Percentiles rank a stretch among this genome's conserved stretches.
Evolutionary conservation across 257 asterid genomes (phyloP).

Genomic region (Cynanchum wilfordii): DNA sequence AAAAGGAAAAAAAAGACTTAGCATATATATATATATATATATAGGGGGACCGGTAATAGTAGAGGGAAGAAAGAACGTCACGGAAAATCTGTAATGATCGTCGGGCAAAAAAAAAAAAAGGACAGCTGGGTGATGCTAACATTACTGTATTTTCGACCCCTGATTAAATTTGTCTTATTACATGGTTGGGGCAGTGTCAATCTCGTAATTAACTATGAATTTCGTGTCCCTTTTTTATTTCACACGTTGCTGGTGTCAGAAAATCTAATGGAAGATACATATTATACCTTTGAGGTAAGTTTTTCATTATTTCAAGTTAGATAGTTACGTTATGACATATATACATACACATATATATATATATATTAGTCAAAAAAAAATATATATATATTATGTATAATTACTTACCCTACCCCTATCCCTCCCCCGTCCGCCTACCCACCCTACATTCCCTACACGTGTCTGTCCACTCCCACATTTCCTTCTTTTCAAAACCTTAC

Average conservation of each 20-base stretch:
- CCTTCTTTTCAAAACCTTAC: neutral
- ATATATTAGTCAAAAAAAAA: too few species aligned
- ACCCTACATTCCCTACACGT: conserved; percentile 9
- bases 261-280: conserved; percentile 72
- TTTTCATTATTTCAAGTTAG: conserved; percentile 12
- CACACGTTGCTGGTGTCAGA: conserved; percentile 41
- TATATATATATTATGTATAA: too few species aligned
- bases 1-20: neutral
- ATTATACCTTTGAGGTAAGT: conserved; percentile 17
- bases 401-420: neutral
- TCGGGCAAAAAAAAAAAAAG: conserved; percentile 12
- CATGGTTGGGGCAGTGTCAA: conserved; percentile 26
- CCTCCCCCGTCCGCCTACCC: neutral
- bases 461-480: conserved; percentile 7
- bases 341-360: too few species aligned
- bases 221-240: conserved; percentile 29
- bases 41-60: too few species aligned
- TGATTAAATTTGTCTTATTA: conserved; percentile 26
- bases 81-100: conserved; percentile 26
- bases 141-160: conserved; percentile 36
- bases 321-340: neutral
- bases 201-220: conserved; percentile 41
- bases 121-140: conserved; percentile 29
- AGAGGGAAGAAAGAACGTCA: conserved; percentile 12
- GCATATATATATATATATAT: too few species aligned